A percentile compares a stretch with the other conserved stretches of the same genome.
Conservation (phyloP, 2,329 filamentous ascomycete species). For the Sclerotinia minor region DNA sequence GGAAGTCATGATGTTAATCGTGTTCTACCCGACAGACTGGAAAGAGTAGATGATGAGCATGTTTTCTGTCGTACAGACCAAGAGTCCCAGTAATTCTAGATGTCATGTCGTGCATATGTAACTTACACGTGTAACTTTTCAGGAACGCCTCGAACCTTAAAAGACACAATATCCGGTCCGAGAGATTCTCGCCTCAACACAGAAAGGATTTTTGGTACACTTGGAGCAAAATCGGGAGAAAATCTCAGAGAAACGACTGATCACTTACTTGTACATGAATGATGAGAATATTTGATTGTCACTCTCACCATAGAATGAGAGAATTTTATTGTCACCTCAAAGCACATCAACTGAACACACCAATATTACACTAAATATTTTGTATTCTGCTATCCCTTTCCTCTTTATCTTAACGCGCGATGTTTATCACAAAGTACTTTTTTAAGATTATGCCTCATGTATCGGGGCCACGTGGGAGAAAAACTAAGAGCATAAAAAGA, state of each 20-base stretch:
- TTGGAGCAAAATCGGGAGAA: not conserved
- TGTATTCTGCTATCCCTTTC: conserved; percentile 22
- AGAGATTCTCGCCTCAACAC: not conserved
- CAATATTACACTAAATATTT: conserved; percentile 18
- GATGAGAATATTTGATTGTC: not conserved
- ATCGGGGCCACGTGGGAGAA: not conserved
- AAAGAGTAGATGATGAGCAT: conserved; percentile 3
- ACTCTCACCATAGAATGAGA: no score
- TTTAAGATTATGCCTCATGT: conserved; percentile 20
- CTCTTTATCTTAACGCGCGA: conserved; percentile 20
- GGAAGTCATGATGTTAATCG: not conserved
- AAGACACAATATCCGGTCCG: conserved; percentile 1
- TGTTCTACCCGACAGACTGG: not conserved
- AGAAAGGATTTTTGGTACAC: not conserved
- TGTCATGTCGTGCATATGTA: conserved; percentile 17
- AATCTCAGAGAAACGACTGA: not conserved
- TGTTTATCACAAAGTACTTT: conserved; percentile 22
- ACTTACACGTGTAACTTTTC: not conserved
- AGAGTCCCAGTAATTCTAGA: conserved; percentile 6
- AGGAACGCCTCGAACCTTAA: conserved; percentile 16
- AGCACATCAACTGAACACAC: conserved; percentile 10
- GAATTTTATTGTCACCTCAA: not conserved
- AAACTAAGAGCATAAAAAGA: conserved; percentile 5
- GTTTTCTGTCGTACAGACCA: conserved; percentile 1
- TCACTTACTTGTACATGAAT: not conserved